Evolutionary conservation across 805 yeast genomes (phyloP), one percentile per base, ranked within the genome.

Genomic region (Lachancea nothofagi): DNA sequence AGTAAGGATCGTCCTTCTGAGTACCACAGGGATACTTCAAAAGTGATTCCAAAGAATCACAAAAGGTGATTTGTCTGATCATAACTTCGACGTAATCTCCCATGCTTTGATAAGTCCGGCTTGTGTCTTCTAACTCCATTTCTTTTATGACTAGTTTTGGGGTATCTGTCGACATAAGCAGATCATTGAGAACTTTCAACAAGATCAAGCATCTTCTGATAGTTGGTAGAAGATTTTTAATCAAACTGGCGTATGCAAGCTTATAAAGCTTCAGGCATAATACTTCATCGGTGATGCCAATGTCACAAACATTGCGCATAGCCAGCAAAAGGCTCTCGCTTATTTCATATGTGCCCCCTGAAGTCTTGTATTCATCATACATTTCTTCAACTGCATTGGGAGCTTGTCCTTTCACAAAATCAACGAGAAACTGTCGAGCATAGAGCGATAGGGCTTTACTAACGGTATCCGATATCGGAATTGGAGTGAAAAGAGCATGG

Each of bases 201-300:
- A 67, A 60, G 5, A 60, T 55, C 35, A 57, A 32, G 36, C 57
- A 62, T 31, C 62, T 55, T 36, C 62, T 50, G 28, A 57, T 34
- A 1, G 57, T 50, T 2, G 58, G 61, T 13, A 54, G 42, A 12
- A 57, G 25, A 29, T 50, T 52, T 29, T 41, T 53, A 28, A 54
- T 27, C 9, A 54, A 25, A 33, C 44, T 45, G 1, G 57, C 47
- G 27, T 20, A 39, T 3, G 54, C 51, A 22, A 56, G 20, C 22
- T 40, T 39, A 40, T 44, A 55, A 7, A 45, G 42, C 30, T 43
- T 38, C 23, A 28, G 29, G n/a, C 42, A 33, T 10, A 38, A 18
- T 15, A 29, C 44, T 7, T 42, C 34, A 20, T 49, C 49, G 12
- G 38, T 36, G 7, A 47, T 25, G 3, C 44, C 36, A 13, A 46